phyloP scores from a whole-genome alignment of 1,284 basidiomycete species.

The Kwoniella shivajii region DNA sequence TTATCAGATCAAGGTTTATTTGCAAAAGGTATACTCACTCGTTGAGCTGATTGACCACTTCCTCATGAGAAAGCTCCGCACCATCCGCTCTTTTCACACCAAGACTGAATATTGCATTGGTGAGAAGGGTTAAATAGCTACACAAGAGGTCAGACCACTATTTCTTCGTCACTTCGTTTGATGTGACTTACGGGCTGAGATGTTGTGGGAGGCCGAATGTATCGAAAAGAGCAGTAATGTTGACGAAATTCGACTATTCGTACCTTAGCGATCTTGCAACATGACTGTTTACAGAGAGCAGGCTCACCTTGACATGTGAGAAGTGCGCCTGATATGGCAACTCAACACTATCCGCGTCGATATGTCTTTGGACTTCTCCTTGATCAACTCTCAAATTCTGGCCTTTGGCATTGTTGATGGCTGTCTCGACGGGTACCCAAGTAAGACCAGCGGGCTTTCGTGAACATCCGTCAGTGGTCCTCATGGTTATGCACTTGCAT shows the following conservation, averaged over 20 bases:
- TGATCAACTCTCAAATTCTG: constrained; percentile 28
- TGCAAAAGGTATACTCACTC: constrained; percentile 53
- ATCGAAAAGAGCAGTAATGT: constrained; percentile 77
- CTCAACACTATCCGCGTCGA: constrained; percentile 68
- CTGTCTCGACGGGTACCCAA: constrained; percentile 88
- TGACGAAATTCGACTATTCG: constrained; percentile 83
- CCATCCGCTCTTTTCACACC: constrained; percentile 76
- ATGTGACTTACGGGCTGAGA: constrained; percentile 68
- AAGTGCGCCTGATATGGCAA: constrained; percentile 92
- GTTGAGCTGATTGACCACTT: constrained; percentile 88
- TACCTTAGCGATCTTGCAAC: not conserved
- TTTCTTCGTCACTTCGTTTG: not conserved
- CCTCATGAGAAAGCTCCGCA: constrained; percentile 75
- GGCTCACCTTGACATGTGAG: constrained; percentile 73
- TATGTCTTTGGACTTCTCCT: constrained; percentile 62
- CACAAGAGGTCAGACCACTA: not conserved
- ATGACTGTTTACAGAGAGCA: not conserved
- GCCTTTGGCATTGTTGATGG: constrained; percentile 46
- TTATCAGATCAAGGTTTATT: not conserved
- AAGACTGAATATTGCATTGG: constrained; percentile 84
- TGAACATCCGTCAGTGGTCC: not conserved
- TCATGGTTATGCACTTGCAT: not conserved
- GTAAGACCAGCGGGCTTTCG: constrained; percentile 72
- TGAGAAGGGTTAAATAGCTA: constrained; percentile 80
- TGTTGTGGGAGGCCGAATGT: constrained; percentile 68